Conservation (phyloP, 2,329 filamentous ascomycete genomes). For the Neospermospora avenae region DNA sequence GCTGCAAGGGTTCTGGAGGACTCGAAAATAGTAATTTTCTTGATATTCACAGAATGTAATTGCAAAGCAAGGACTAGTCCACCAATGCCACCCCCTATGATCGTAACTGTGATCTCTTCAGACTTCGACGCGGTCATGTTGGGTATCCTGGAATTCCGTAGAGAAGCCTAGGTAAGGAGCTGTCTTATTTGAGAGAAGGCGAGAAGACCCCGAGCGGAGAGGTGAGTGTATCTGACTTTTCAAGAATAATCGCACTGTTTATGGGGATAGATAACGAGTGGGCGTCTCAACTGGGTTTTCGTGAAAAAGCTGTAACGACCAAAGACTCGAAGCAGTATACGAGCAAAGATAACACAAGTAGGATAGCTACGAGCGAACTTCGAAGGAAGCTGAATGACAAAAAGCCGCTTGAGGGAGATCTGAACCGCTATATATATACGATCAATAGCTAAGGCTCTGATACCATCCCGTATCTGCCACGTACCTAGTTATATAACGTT, state of each 20-base stretch:
- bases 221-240: background rate
- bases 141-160: background rate
- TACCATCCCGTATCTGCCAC: too few relatives aligned
- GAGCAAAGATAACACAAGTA: too few relatives aligned
- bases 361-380: too few relatives aligned
- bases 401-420: too few relatives aligned
- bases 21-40: conserved; percentile 43
- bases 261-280: background rate
- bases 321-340: too few relatives aligned
- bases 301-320: too few relatives aligned
- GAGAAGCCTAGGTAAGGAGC: background rate
- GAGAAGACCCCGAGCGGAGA: background rate
- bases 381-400: too few relatives aligned
- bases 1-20: conserved; percentile 39
- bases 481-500: too few relatives aligned
- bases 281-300: too few relatives aligned
- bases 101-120: conserved; percentile 24
- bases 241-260: background rate
- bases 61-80: conserved; percentile 30
- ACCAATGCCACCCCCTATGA: conserved; percentile 35
- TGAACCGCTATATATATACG: too few relatives aligned
- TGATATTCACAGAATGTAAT: conserved; percentile 36
- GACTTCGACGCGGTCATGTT: background rate
- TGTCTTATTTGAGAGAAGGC: background rate
- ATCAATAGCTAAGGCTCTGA: too few relatives aligned